Conservation (phyloP, 192 early-diverging fungal species). For the Backusella circina region DNA sequence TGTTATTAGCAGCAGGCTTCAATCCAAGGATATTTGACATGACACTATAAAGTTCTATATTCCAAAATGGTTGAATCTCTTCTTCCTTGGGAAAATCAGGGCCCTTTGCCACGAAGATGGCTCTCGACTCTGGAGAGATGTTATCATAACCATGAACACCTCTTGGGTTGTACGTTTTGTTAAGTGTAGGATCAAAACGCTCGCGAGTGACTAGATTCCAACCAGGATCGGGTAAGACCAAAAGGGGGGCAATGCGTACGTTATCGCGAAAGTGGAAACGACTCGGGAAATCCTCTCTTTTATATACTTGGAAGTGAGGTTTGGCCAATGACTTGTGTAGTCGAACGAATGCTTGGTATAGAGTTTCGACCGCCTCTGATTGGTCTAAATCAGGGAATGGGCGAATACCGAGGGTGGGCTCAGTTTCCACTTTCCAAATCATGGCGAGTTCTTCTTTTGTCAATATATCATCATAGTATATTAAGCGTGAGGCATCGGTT, state of each 20-base stretch:
- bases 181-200: slow-evolving; percentile 24
- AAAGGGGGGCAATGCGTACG: slow-evolving; percentile 69
- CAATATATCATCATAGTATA: slow-evolving; percentile 69
- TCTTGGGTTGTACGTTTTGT: slow-evolving; percentile 17
- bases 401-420: slow-evolving; percentile 60
- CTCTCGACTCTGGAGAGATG: slow-evolving; percentile 69
- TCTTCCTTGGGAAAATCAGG: slow-evolving; percentile 34
- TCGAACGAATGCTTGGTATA: slow-evolving; percentile 45
- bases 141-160: slow-evolving; percentile 90
- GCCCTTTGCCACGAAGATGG: slow-evolving; percentile 79
- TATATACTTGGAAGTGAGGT: slow-evolving; percentile 64
- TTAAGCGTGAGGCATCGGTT: slow-evolving; percentile 41
- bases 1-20: slow-evolving; percentile 68
- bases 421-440: slow-evolving; percentile 52
- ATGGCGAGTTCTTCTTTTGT: slow-evolving; percentile 32
- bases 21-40: slow-evolving; percentile 58
- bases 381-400: slow-evolving; percentile 32
- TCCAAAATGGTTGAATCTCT: slow-evolving; percentile 52
- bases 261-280: slow-evolving; percentile 67
- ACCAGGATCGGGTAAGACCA: slow-evolving; percentile 63
- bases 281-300: slow-evolving; percentile 64
- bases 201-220: slow-evolving; percentile 52
- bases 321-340: slow-evolving; percentile 18
- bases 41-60: slow-evolving; percentile 73
- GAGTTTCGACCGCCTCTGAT: slow-evolving; percentile 31